A percentile compares a stretch with the other conserved stretches of the same genome.
Evolutionary conservation across 1,139 yeast genomes (phyloP).

Genomic region (Pichia kudriavzevii): DNA sequence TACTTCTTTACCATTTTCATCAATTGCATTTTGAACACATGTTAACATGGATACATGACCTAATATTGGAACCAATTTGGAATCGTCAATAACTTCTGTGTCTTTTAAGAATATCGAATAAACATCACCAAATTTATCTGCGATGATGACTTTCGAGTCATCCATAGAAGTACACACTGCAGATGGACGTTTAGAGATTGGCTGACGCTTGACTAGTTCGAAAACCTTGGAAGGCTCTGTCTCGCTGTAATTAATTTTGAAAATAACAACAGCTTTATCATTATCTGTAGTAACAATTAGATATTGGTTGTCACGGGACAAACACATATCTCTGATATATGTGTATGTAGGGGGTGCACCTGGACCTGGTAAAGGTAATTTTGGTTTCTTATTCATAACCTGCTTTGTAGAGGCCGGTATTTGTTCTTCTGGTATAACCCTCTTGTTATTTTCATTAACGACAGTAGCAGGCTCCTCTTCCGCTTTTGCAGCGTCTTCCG

Average conservation of each 20-base stretch:
- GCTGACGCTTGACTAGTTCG: slow-evolving; percentile 57
- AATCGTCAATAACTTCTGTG: slow-evolving; percentile 31
- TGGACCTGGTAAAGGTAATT: slow-evolving; percentile 55
- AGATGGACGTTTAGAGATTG: slow-evolving; percentile 85
- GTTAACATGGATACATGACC: slow-evolving; percentile 98
- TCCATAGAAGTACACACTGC: slow-evolving; percentile 58
- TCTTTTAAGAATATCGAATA: slow-evolving; percentile 44
- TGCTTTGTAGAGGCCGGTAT: slow-evolving; percentile 22
- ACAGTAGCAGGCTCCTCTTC: slow-evolving; percentile 30
- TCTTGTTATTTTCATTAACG: slow-evolving; percentile 25
- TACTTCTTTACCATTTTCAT: slow-evolving; percentile 38
- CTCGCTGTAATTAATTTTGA: slow-evolving; percentile 30
- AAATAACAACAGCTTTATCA: slow-evolving; percentile 72
- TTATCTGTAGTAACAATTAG: slow-evolving; percentile 72
- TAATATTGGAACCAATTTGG: slow-evolving; percentile 53
- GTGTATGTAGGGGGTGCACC: slow-evolving; percentile 63
- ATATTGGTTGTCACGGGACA: slow-evolving; percentile 46
- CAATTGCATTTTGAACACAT: slow-evolving; percentile 43
- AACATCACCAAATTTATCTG: slow-evolving; percentile 98
- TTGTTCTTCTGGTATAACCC: slow-evolving; percentile 15
- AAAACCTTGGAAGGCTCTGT: slow-evolving; percentile 33
- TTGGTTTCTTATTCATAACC: slow-evolving; percentile 36
- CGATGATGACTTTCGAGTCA: slow-evolving; percentile 51
- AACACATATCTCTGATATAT: slow-evolving; percentile 53
- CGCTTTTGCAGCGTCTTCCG: slow-evolving; percentile 18